Base-by-base conservation (phyloP, 176 grass and related monocot species). In the Lolium multiflorum region DNA sequence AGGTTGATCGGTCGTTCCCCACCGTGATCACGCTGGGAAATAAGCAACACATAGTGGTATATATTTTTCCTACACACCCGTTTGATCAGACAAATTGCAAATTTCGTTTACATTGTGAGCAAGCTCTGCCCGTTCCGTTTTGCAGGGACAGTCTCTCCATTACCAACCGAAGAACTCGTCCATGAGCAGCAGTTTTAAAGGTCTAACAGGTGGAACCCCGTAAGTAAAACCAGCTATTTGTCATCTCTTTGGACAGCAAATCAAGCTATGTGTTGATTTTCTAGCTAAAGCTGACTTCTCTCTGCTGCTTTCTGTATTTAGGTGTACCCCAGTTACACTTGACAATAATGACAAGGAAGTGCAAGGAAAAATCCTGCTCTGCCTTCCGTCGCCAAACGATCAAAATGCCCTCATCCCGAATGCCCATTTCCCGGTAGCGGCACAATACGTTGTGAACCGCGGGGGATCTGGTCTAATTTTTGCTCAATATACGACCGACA, bases 1-100 rank as follows among this genome's bases (percentile, higher is more conserved):
- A 41, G 71, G 51, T 86, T 0, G 88, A 90, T 71, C 71, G 83
- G 15, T 90, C 78, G 0, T 90, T 82, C 3, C 88, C 71, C 7
- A 90, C 83, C 0, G 26, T 43, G 14, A 77, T 90, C 51, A 82
- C 60, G 1, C 41, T 90, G 41, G 88, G 88, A 16, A 85, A 90
- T 71, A 77, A 62, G 39, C 70, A 69, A 6, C 37, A 49, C 1
- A 62, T 90, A 10, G 50, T 86, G 51, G 88, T 35, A 35, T 35
- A 35, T 35, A 35, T 35, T 35, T 35, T 35, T 35, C 31, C 2
- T 35, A 35, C 3, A 35, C 31, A 35, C 2, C 31, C 31, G 31
- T 35, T 35, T 35, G 31, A 35, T 35, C 1, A 35, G 31, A 35
- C 1, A 2, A 35, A 3, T 35, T 3, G 31, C 31, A 35, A 35